Percentiles rank a stretch among this genome's conserved stretches.
Evolutionary conservation across 306 rosid species (phyloP).

Genomic region (Rosa lucieae): DNA sequence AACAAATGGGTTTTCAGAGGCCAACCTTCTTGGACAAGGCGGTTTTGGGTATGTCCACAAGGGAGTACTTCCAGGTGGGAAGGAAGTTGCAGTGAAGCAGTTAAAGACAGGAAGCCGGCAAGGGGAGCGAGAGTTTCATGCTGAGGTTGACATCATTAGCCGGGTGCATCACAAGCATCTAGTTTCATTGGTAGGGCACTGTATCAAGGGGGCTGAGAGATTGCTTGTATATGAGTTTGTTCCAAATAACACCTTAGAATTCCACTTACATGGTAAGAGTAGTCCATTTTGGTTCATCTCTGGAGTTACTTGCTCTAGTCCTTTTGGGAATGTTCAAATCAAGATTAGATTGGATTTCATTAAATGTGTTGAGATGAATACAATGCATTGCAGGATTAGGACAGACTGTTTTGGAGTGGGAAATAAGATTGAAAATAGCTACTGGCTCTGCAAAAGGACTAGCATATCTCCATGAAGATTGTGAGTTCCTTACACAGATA

Average conservation of each 20-base stretch:
- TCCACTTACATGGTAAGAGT: constrained; percentile 49
- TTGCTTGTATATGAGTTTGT: constrained; percentile 53
- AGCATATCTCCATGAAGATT: constrained; percentile 61
- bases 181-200: constrained; percentile 50
- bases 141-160: constrained; percentile 56
- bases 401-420: constrained; percentile 38
- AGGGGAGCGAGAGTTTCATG: constrained; percentile 54
- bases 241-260: constrained; percentile 55
- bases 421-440: constrained; percentile 46
- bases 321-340: background rate
- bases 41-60: constrained; percentile 55
- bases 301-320: background rate
- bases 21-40: constrained; percentile 57
- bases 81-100: constrained; percentile 53
- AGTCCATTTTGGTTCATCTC: background rate
- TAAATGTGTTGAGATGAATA: background rate
- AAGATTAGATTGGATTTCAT: background rate
- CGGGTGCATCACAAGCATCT: constrained; percentile 60
- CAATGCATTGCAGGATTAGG: constrained; percentile 40
- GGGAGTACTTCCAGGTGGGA: constrained; percentile 52
- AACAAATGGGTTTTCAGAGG: constrained; percentile 44
- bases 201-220: constrained; percentile 38
- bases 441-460: constrained; percentile 56
- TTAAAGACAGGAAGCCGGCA: constrained; percentile 47
- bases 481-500: constrained; percentile 32